phyloP scores from a whole-genome alignment of 2,329 filamentous ascomycete genomes.

The Epichloe sibirici region DNA sequence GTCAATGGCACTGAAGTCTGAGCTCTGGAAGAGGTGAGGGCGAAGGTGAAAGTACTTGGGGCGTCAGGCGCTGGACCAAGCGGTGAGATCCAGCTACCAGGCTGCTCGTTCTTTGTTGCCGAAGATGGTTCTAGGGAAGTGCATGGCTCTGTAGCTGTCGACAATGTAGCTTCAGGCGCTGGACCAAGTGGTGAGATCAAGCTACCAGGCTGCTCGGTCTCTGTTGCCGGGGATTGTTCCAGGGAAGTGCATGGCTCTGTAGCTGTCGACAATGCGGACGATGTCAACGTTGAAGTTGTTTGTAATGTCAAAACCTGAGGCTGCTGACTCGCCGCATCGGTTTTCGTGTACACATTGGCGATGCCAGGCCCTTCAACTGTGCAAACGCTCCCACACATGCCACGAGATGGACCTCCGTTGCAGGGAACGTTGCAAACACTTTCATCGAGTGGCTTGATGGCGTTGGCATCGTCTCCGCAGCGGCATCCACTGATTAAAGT shows the following conservation, averaged over 20 bases:
- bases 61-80: conserved; percentile 8
- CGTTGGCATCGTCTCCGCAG: conserved; percentile 21
- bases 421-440: conserved; percentile 20
- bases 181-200: conserved; percentile 7
- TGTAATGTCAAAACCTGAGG: conserved; percentile 5
- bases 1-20: background rate
- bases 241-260: conserved; percentile 1
- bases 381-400: conserved; percentile 23
- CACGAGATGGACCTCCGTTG: conserved; percentile 15
- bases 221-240: background rate
- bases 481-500: conserved; percentile 18
- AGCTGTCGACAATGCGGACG: conserved; percentile 1
- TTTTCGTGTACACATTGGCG: conserved; percentile 21
- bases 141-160: conserved; percentile 2
- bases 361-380: conserved; percentile 14
- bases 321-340: conserved; percentile 5
- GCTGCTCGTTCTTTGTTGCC: background rate
- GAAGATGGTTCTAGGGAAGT: background rate
- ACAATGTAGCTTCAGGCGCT: conserved; percentile 7
- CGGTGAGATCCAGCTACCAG: conserved; percentile 4
- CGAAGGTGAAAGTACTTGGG: conserved; percentile 3
- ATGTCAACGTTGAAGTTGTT: conserved; percentile 3
- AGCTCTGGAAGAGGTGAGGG: background rate
- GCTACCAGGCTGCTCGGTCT: background rate
- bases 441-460: conserved; percentile 17